Evolutionary conservation across 352 stramenopile genomes (phyloP).

Genomic region (Globisporangium acanthophoron): DNA sequence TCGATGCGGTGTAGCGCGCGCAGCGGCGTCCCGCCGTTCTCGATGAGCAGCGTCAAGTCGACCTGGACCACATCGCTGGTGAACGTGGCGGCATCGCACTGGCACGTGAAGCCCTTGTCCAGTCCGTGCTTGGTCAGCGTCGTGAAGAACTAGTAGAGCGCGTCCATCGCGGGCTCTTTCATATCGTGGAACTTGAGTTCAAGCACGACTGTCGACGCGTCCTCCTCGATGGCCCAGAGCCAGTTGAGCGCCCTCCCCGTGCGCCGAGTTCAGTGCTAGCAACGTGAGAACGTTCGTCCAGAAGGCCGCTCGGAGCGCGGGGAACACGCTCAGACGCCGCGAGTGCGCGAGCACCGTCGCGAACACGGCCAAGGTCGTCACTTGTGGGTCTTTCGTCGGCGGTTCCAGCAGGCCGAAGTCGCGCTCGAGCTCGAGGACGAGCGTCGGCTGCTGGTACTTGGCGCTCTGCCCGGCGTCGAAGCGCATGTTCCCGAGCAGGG

Average conservation of each 20-base stretch:
- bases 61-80: background rate
- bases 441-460: background rate
- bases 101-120: too few species aligned
- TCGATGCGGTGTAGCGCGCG: background rate
- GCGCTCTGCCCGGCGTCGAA: too few species aligned
- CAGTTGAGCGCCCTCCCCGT: background rate
- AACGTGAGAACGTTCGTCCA: background rate
- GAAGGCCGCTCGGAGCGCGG: background rate
- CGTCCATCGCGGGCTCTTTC: background rate
- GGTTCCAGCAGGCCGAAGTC: too few species aligned
- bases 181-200: background rate
- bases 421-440: background rate
- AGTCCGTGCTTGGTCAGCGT: background rate
- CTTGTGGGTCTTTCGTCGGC: background rate
- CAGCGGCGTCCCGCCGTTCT: background rate
- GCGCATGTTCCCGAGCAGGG: background rate
- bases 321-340: background rate
- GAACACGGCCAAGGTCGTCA: background rate
- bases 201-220: background rate
- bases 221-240: background rate
- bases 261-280: background rate
- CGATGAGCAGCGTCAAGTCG: background rate
- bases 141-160: background rate
- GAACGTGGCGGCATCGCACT: background rate
- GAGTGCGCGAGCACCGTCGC: background rate